Percentiles rank a stretch among this genome's conserved stretches.
These are phyloP conservation scores for Saccharomycopsis hybrid DNA, from an alignment of 1,139 yeast genomes.

Conservation along the genomic window DNA sequence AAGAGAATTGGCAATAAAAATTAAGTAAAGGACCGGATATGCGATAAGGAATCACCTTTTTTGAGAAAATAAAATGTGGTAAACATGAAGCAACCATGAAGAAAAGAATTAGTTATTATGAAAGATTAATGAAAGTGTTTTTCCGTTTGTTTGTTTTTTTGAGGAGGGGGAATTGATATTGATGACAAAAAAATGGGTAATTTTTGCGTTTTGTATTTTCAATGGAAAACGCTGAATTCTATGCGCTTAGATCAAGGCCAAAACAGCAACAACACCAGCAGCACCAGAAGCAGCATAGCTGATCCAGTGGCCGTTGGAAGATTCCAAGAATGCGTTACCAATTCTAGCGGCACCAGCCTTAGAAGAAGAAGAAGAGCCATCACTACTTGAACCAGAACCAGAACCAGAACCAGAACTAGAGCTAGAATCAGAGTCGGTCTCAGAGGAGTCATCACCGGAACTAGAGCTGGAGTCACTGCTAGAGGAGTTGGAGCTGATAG, in stretches of 20 bases:
- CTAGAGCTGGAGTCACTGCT: not conserved
- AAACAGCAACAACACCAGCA: slow-evolving; percentile 20
- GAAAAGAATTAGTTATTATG: too few relatives aligned
- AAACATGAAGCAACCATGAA: too few relatives aligned
- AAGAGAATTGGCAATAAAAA: too few relatives aligned
- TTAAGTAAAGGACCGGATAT: too few relatives aligned
- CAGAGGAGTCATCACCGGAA: slow-evolving; percentile 1
- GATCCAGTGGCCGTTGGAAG: slow-evolving; percentile 9
- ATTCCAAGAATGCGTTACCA: slow-evolving; percentile 11
- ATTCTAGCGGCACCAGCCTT: slow-evolving; percentile 18
- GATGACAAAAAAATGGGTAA: too few relatives aligned
- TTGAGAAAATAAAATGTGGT: too few relatives aligned
- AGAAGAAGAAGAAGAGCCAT: slow-evolving; percentile 9
- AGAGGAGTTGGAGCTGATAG: not conserved
- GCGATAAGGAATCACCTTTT: too few relatives aligned
- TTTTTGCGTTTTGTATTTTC: too few relatives aligned
- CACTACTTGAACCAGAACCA: not conserved
- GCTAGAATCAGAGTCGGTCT: not conserved
- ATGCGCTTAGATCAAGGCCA: slow-evolving; percentile 17
- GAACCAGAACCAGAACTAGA: slow-evolving; percentile 2
- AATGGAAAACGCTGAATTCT: too few relatives aligned
- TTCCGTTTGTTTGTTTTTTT: too few relatives aligned
- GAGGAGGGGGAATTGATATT: too few relatives aligned
- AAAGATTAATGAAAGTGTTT: too few relatives aligned
- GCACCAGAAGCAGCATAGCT: slow-evolving; percentile 17